These are phyloP conservation scores for Yarrowia yakushimensis DNA, from an alignment of 805 yeast genomes.

Conservation along the genomic window DNA sequence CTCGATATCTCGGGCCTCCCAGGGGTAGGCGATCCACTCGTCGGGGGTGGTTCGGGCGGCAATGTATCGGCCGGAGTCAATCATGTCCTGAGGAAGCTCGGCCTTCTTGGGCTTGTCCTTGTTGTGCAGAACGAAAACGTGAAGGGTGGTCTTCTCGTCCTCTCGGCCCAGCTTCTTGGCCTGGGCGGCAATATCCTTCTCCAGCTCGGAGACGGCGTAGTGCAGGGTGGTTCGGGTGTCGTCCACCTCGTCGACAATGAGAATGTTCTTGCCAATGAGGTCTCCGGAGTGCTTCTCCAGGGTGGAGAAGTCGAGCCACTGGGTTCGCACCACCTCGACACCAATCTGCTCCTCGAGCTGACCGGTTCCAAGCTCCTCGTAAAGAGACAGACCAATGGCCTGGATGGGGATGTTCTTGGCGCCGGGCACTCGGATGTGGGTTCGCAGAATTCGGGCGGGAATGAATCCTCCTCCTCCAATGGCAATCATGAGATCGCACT, in stretches of 20 bases:
- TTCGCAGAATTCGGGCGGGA: constrained; percentile 93
- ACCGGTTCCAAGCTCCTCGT: constrained; percentile 67
- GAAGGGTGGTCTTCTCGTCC: constrained; percentile 60
- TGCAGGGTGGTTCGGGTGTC: constrained; percentile 88
- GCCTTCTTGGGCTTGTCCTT: constrained; percentile 80
- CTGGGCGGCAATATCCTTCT: constrained; percentile 59
- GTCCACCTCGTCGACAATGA: constrained; percentile 88
- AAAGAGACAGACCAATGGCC: constrained; percentile 89
- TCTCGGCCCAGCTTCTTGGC: constrained; percentile 58
- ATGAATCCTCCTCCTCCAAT: constrained; percentile 97
- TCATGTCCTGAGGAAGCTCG: constrained; percentile 58
- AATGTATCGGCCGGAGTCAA: constrained; percentile 61
- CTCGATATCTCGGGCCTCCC: constrained; percentile 84
- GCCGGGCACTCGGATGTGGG: constrained; percentile 85
- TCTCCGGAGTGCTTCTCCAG: constrained; percentile 66
- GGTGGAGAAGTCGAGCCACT: constrained; percentile 83
- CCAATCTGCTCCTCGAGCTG: constrained; percentile 58
- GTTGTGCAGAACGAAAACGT: constrained; percentile 79
- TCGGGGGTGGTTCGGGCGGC: constrained; percentile 76
- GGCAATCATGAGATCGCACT: constrained; percentile 89
- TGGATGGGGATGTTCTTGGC: constrained; percentile 86
- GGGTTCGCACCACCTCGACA: constrained; percentile 79
- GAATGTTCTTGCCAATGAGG: constrained; percentile 72
- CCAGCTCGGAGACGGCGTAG: constrained; percentile 74
- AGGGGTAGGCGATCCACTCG: constrained; percentile 84